A percentile compares a stretch with the other conserved stretches of the same genome.
Evolutionary conservation across 2,329 filamentous ascomycete genomes (phyloP).

Genomic region (Aspergillus caelatus): DNA sequence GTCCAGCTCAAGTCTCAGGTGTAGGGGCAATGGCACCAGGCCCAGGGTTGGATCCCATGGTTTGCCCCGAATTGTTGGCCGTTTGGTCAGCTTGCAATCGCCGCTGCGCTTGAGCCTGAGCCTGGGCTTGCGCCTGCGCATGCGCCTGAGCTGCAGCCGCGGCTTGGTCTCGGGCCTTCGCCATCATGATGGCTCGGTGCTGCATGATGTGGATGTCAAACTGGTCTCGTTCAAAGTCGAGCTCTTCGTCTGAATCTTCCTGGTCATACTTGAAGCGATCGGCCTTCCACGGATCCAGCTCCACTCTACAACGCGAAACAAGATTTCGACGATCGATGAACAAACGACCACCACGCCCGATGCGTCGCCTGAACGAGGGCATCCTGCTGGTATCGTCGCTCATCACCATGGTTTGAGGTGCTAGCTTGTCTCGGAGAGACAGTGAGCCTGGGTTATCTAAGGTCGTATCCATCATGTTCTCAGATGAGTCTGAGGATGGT

Average conservation of each 20-base stretch:
- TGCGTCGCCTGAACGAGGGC: constrained; percentile 78
- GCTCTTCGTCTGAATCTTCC: constrained; percentile 77
- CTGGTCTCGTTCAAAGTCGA: constrained; percentile 75
- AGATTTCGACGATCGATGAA: constrained; percentile 85
- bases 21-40: constrained; percentile 31
- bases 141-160: constrained; percentile 47
- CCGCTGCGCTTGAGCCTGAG: constrained; percentile 40
- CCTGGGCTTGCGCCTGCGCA: constrained; percentile 46
- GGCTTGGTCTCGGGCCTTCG: constrained; percentile 46
- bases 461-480: constrained; percentile 42
- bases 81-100: constrained; percentile 41
- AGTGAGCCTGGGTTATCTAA: constrained; percentile 37
- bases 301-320: constrained; percentile 54
- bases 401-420: constrained; percentile 46
- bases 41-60: constrained; percentile 35
- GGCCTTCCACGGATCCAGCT: constrained; percentile 51
- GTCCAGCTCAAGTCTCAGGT: constrained; percentile 34
- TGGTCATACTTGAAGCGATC: constrained; percentile 87
- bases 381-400: constrained; percentile 48
- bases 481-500: constrained; percentile 52
- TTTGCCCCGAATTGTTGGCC: constrained; percentile 29
- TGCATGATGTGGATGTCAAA: constrained; percentile 60
- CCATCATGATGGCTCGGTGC: constrained; percentile 56
- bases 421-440: constrained; percentile 41
- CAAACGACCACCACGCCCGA: constrained; percentile 80